These are phyloP conservation scores for Silene coronaria DNA, from an alignment of 179 eudicot genomes.

Conservation along the genomic window DNA sequence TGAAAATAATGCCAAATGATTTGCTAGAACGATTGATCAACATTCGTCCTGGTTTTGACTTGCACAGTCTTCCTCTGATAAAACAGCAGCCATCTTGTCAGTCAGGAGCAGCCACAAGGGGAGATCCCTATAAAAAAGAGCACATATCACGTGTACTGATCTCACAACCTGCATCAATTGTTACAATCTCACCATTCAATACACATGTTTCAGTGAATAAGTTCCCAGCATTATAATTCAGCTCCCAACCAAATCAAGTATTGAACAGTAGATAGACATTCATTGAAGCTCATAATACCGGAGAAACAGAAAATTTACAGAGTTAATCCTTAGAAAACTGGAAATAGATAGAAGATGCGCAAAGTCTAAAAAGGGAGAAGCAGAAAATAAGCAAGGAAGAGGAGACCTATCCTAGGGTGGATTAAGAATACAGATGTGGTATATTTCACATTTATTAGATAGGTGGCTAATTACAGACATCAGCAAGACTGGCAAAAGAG, in stretches of 20 bases:
- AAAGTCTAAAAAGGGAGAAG: background rate
- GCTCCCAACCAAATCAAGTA: background rate
- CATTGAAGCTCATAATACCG: background rate
- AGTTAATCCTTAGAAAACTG: background rate
- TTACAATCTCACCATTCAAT: background rate
- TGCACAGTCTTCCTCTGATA: background rate
- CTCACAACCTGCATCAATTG: background rate
- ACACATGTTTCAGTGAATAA: background rate
- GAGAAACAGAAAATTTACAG: background rate
- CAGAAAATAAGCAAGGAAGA: background rate
- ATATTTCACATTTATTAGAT: slow-evolving; percentile 2
- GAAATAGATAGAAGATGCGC: background rate
- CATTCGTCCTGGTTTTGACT: background rate
- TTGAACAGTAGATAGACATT: background rate
- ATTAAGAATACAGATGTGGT: background rate
- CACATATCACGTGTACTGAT: slow-evolving; percentile 8
- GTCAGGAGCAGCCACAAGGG: background rate
- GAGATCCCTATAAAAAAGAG: slow-evolving; percentile 3
- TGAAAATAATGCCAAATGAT: background rate
- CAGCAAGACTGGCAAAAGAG: slow-evolving; percentile 25
- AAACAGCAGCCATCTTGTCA: background rate
- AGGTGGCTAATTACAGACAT: slow-evolving; percentile 19
- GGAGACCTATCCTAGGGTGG: background rate
- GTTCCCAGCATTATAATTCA: background rate
- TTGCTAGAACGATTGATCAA: background rate